Conservation (phyloP, 2,329 filamentous ascomycete species). For the Graphiopsis chlorocephala region DNA sequence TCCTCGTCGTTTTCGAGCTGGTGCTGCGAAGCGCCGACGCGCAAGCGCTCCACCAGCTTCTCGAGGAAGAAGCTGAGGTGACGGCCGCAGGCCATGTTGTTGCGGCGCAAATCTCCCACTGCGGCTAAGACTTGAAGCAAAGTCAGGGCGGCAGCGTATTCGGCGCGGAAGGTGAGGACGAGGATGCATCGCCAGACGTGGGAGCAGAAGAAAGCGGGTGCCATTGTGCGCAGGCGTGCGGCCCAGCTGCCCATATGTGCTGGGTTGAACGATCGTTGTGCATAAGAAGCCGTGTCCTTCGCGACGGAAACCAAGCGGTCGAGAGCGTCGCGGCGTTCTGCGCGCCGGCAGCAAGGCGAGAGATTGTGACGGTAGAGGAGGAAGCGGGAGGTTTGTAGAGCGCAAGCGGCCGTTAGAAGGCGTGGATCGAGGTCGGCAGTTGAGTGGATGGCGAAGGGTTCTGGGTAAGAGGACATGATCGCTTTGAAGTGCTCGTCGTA, state of each 20-base stretch:
- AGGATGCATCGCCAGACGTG: conserved; percentile 87
- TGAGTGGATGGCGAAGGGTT: conserved; percentile 67
- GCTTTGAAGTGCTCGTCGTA: conserved; percentile 78
- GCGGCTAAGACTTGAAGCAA: conserved; percentile 70
- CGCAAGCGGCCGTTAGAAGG: conserved; percentile 70
- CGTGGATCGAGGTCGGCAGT: conserved; percentile 68
- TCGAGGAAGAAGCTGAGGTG: conserved; percentile 79
- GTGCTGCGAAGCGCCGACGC: conserved; percentile 39
- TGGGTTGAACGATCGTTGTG: conserved; percentile 57
- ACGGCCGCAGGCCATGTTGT: conserved; percentile 75
- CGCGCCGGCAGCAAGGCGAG: conserved; percentile 63
- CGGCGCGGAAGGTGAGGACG: conserved; percentile 71
- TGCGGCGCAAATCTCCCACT: conserved; percentile 67
- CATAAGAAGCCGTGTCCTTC: conserved; percentile 73
- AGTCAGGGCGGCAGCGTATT: conserved; percentile 68
- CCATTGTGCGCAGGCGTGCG: conserved; percentile 60
- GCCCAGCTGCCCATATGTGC: conserved; percentile 47
- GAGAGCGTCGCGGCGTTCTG: conserved; percentile 68
- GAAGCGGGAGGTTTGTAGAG: conserved; percentile 79
- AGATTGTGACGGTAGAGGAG: conserved; percentile 87
- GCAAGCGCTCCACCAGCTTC: conserved; percentile 57
- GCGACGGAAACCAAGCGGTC: conserved; percentile 73
- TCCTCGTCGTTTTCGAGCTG: conserved; percentile 72
- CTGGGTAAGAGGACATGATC: conserved; percentile 73
- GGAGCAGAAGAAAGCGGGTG: conserved; percentile 71